Percentiles rank a stretch among this genome's conserved stretches.
Conservation (phyloP, 2,329 filamentous ascomycete genomes). For the Colletotrichum eremochloae region DNA sequence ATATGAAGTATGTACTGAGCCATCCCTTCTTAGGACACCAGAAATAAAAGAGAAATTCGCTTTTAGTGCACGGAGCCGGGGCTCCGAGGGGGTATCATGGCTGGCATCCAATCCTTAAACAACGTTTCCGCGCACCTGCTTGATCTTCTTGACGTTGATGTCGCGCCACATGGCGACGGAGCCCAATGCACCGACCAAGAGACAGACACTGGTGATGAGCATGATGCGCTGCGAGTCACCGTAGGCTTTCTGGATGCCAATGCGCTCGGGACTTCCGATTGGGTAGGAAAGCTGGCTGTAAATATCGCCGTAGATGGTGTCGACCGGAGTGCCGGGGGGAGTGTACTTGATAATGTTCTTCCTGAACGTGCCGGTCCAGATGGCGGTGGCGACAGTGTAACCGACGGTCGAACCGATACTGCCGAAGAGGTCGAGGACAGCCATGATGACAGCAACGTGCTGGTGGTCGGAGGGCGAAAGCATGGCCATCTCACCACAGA, state of each 20-base stretch:
- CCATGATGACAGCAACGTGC: conserved; percentile 71
- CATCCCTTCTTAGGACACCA: too few relatives aligned
- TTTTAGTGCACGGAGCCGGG: conserved; percentile 10
- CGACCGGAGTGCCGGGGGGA: conserved; percentile 56
- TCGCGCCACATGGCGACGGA: conserved; percentile 64
- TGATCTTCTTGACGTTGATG: conserved; percentile 62
- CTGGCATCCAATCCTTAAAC: conserved; percentile 45
- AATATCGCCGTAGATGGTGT: conserved; percentile 60
- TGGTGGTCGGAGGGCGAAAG: conserved; percentile 73
- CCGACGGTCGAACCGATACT: conserved; percentile 73
- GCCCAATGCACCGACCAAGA: conserved; percentile 56
- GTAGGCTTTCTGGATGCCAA: conserved; percentile 73
- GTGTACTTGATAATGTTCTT: conserved; percentile 63
- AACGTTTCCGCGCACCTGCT: conserved; percentile 57
- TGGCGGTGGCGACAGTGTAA: conserved; percentile 70
- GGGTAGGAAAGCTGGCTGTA: conserved; percentile 69
- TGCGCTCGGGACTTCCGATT: conserved; percentile 62
- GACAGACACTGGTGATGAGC: conserved; percentile 62
- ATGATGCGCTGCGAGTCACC: conserved; percentile 65
- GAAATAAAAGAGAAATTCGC: conserved; percentile 7
- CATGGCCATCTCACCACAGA: conserved; percentile 71
- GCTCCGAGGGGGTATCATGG: conserved; percentile 31
- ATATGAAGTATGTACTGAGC: background rate
- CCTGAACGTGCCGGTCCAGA: conserved; percentile 74
- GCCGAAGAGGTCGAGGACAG: conserved; percentile 71